Conservation (phyloP, 2,329 filamentous ascomycete species). For the Trichoderma pleuroti region DNA sequence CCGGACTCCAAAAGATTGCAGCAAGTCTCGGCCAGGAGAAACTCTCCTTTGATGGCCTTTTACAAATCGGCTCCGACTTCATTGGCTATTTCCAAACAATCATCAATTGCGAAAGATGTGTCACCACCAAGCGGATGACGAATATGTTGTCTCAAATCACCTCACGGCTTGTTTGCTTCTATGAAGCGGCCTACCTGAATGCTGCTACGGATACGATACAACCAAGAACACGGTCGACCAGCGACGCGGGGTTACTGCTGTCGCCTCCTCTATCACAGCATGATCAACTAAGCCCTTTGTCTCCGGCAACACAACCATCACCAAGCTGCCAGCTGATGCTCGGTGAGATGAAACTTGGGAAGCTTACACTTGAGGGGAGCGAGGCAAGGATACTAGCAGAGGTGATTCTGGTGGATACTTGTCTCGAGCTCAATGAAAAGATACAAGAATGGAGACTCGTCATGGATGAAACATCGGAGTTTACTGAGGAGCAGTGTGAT, state of each 20-base stretch:
- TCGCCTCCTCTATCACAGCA: neutral
- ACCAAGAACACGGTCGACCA: neutral
- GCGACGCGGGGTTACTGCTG: neutral
- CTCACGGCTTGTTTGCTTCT: slow-evolving; percentile 14
- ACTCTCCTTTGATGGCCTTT: slow-evolving; percentile 7
- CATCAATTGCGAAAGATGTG: slow-evolving; percentile 7
- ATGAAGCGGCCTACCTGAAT: slow-evolving; percentile 12
- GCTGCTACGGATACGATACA: neutral
- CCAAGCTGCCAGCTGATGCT: neutral
- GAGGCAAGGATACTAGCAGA: slow-evolving; percentile 14
- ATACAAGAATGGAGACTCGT: slow-evolving; percentile 14
- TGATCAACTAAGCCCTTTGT: neutral
- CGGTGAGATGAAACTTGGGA: slow-evolving; percentile 16
- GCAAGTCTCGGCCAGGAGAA: neutral
- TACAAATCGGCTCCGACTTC: slow-evolving; percentile 10
- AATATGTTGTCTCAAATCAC: slow-evolving; percentile 14
- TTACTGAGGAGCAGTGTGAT: slow-evolving; percentile 8
- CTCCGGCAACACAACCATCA: neutral
- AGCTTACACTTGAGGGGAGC: neutral
- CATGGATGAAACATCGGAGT: slow-evolving; percentile 3
- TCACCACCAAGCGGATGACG: slow-evolving; percentile 6
- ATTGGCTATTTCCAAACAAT: slow-evolving; percentile 2
- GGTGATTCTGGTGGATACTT: slow-evolving; percentile 13
- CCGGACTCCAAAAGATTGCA: neutral
- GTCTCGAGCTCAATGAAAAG: slow-evolving; percentile 10